Evolutionary conservation across 768 basidiomycete genomes (phyloP).

Genomic region (Amanita subjunquillea): DNA sequence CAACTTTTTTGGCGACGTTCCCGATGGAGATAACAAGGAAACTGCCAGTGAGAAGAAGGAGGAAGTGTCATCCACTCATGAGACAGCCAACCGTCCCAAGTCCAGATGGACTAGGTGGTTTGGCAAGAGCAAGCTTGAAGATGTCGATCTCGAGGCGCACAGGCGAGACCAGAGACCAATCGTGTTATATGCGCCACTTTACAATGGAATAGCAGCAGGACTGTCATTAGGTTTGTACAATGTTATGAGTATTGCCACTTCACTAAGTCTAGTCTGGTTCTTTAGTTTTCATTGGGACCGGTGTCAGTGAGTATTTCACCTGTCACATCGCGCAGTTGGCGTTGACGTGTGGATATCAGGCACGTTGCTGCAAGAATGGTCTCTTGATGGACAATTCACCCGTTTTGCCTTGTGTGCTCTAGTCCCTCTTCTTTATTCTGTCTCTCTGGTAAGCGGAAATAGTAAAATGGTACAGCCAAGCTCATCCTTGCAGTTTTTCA

Average conservation of each 20-base stretch:
- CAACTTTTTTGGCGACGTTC: conserved; percentile 3
- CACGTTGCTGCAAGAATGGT: conserved; percentile 53
- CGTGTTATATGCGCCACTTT: conserved; percentile 53
- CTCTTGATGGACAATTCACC: conserved; percentile 45
- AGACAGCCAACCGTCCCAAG: not conserved
- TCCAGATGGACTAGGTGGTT: not conserved
- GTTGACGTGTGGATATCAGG: conserved; percentile 7
- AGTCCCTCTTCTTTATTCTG: conserved; percentile 61
- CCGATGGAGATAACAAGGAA: not conserved
- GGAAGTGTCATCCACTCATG: not conserved
- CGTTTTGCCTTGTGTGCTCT: conserved; percentile 58
- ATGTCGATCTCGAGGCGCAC: not conserved
- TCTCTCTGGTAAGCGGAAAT: conserved; percentile 43
- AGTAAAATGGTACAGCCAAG: conserved; percentile 12
- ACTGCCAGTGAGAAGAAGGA: not conserved
- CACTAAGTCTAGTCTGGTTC: conserved; percentile 17
- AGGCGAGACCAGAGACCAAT: conserved; percentile 11
- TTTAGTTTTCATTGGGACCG: conserved; percentile 56
- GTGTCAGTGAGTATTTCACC: conserved; percentile 31
- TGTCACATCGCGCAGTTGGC: not conserved
- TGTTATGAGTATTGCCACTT: conserved; percentile 20
- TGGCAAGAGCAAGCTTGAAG: not conserved
- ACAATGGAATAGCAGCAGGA: conserved; percentile 53
- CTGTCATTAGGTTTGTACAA: conserved; percentile 38
- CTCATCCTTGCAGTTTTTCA: conserved; percentile 47